Conservation (phyloP, 2,329 filamentous ascomycete genomes). For the Hypoxylon sp. region DNA sequence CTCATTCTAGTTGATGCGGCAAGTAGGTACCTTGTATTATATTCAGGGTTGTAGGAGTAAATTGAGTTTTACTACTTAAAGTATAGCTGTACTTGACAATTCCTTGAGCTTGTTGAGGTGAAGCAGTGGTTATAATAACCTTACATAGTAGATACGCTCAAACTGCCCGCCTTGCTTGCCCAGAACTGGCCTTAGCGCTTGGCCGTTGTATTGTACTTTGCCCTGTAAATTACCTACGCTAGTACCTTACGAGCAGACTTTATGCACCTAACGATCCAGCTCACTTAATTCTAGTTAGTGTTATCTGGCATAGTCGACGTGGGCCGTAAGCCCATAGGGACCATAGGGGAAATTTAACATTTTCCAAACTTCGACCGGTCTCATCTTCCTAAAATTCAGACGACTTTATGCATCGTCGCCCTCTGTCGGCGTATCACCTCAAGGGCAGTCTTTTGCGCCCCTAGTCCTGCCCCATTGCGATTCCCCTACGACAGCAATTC, state of each 20-base stretch:
- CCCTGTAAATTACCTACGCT: slow-evolving; percentile 4
- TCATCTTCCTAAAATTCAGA: slow-evolving; percentile 28
- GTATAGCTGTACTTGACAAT: not conserved
- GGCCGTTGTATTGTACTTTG: slow-evolving; percentile 8
- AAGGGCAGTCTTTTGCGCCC: slow-evolving; percentile 4
- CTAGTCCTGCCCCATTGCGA: slow-evolving; percentile 17
- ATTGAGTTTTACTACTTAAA: too few relatives aligned
- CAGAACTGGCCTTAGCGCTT: slow-evolving; percentile 1
- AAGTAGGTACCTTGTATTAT: not conserved
- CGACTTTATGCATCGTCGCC: slow-evolving; percentile 29
- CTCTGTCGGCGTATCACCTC: slow-evolving; percentile 23
- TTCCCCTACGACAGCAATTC: slow-evolving; percentile 28
- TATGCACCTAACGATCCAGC: slow-evolving; percentile 5
- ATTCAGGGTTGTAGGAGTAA: not conserved
- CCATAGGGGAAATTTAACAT: slow-evolving; percentile 38
- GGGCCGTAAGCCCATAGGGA: not conserved
- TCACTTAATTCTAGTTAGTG: slow-evolving; percentile 28
- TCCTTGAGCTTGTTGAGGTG: not conserved
- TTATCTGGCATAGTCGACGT: slow-evolving; percentile 38
- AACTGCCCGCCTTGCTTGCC: slow-evolving; percentile 15
- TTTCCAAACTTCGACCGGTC: slow-evolving; percentile 30
- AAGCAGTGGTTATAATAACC: slow-evolving; percentile 13
- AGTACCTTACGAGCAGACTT: slow-evolving; percentile 2
- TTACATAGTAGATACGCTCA: slow-evolving; percentile 11
- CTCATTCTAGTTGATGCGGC: not conserved